Evolutionary conservation across 2,329 filamentous ascomycete species (phyloP), one percentile per base, ranked within the genome.

Genomic region (Sporothrix euskadiensis): DNA sequence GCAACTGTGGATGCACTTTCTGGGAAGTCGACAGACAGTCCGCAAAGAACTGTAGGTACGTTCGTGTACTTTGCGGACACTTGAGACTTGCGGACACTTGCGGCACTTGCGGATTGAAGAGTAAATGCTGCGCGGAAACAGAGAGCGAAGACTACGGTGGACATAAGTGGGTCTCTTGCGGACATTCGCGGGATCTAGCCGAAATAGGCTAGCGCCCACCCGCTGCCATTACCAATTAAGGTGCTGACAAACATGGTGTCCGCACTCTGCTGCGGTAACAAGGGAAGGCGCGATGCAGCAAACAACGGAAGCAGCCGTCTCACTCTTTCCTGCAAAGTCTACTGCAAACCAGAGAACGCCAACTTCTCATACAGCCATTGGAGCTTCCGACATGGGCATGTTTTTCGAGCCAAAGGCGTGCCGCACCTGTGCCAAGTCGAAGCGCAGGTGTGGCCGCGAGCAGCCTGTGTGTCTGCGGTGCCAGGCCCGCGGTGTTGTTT

Each of bases 391-490:
- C 4, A 69, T 69, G 65, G 30, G 3, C 44, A 69, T 54, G 65
- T 39, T 54, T 4, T 49, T 32, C 8, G 71, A 75, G 10, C 14
- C 12, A 2, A 78, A 76, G n/a, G 77, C 78, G 4, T 79, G 78
- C 49, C 16, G 19, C 7, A 73, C 74, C 0, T 79, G 78, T 49
- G 75, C 76, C 14, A 75, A 65, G 30, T 74, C 78, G 2, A 79
- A 79, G 73, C 75, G 78, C 14, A 76, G 69, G 69, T 79, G 77
- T 70, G 75, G 73, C 7, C 76, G 71, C 52, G 73, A 77, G 57
- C 74, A 68, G 30, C 78, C 78, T 3, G 63, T 74, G 4, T 80
- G 79, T 73, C 61, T 71, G 44, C 74, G 79, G 16, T 80, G 79
- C 59, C 30, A 65, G 9, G 74, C 75, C 9, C 75, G 71, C 14